Evolutionary conservation across 2,329 filamentous ascomycete genomes (phyloP).

Genomic region (Botrytis medusae): DNA sequence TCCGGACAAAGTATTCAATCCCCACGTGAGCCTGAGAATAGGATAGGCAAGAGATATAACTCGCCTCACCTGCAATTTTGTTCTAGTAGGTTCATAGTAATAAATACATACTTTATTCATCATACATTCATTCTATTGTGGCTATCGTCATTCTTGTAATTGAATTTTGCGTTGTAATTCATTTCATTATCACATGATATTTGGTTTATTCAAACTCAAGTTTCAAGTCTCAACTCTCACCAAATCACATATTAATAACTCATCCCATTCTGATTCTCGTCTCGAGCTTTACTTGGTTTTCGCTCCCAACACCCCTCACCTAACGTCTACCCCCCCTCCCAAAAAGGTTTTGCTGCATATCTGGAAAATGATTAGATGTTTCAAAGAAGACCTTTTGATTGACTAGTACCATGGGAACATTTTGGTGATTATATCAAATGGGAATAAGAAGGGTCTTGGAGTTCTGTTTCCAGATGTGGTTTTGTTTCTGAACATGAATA

Average conservation of each 20-base stretch:
- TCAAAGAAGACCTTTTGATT: not conserved
- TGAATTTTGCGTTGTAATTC: not conserved
- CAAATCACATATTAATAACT: not conserved
- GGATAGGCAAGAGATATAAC: not conserved
- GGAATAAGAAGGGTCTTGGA: not conserved
- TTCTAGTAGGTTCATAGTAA: constrained; percentile 3
- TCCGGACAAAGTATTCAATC: not conserved
- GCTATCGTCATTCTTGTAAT: not conserved
- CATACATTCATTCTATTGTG: not conserved
- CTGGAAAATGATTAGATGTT: not conserved
- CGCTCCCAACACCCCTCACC: not conserved
- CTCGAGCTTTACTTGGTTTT: not conserved
- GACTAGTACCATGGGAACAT: too few species aligned
- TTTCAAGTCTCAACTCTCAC: not conserved
- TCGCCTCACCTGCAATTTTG: not conserved
- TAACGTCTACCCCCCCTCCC: too few species aligned
- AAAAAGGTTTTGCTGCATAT: not conserved
- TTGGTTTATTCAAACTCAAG: not conserved
- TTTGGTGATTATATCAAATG: not conserved
- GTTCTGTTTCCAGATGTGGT: not conserved
- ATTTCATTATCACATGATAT: not conserved
- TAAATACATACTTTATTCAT: not conserved
- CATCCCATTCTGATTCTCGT: too few species aligned
- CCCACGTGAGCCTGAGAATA: not conserved
- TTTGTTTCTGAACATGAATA: not conserved